Evolutionary conservation across 805 yeast species (phyloP).

Genomic region (Nakazawaea siamensis): DNA sequence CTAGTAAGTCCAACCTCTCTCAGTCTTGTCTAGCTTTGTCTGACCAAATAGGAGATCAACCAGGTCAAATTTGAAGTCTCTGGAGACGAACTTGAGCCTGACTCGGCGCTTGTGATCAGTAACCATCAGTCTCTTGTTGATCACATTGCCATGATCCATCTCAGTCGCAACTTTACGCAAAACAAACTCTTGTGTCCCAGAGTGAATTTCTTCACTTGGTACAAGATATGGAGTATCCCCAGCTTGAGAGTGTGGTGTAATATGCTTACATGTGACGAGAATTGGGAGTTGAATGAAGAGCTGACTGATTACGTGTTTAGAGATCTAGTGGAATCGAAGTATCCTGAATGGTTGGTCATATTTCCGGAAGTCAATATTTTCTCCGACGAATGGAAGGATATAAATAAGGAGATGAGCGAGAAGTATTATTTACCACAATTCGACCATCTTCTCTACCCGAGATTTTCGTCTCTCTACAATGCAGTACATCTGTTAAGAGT

Average conservation of each 20-base stretch:
- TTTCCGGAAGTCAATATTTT: conserved; percentile 84
- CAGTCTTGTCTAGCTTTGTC: no score
- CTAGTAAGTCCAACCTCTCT: no score
- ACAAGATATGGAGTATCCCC: conserved; percentile 54
- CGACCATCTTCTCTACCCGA: conserved; percentile 63
- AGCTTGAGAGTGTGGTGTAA: conserved; percentile 36
- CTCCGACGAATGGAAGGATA: conserved; percentile 34
- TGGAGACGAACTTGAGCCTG: conserved; percentile 35
- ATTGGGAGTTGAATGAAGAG: conserved; percentile 46
- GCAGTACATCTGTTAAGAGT: conserved; percentile 33
- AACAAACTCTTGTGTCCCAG: conserved; percentile 30
- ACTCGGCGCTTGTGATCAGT: conserved; percentile 23
- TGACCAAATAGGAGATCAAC: no score
- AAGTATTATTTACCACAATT: conserved; percentile 54
- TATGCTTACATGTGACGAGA: conserved; percentile 56
- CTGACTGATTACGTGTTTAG: conserved; percentile 28
- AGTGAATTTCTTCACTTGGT: conserved; percentile 68
- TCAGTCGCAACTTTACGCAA: no score
- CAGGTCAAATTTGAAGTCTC: conserved; percentile 27
- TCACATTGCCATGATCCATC: conserved; percentile 41
- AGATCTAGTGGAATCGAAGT: conserved; percentile 25
- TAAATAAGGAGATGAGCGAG: conserved; percentile 49
- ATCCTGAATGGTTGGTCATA: conserved; percentile 55
- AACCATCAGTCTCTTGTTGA: conserved; percentile 71
- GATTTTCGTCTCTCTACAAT: conserved; percentile 54